Base-by-base conservation (phyloP, 768 basidiomycete genomes). In the Amanita thiersii region DNA sequence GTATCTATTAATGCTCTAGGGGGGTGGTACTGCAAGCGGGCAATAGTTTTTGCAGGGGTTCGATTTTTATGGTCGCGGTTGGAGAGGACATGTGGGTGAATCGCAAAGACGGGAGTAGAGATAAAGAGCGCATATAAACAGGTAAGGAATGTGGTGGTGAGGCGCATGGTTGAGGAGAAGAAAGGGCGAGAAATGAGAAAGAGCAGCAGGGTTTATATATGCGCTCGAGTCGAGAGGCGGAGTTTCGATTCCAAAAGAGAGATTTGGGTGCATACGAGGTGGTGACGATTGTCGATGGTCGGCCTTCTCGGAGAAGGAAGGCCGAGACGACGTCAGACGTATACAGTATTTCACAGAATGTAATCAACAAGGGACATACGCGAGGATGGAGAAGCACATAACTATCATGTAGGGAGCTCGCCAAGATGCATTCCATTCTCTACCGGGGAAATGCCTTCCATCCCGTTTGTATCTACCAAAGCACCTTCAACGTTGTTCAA, bases 401-500 rank as follows among this genome's bases (percentile, higher is more conserved):
- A 35, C 12, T 7, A 35, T 14, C 19, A 20, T 17, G 6, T 15
- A 35, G 19, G 15, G 15, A 9, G 33, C 6, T 6, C 7, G 6
- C 33, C 19, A 35, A 9, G 19, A 30, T 14, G 14, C 29, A 14
- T 9, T 30, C 47, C 41, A 46, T 48, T 19, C 25, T 42, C 7
- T 9, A 34, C 46, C 2, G 55, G 51, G 15, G 60, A 52, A 12
- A 51, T 50, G 2, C 47, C 40, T 19, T 50, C 52, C 52, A 53
- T 53, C 14, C 46, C 46, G 24, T 49, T 46, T 28, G 50, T 48
- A 45, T 59, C 51, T 26, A 63, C 54, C 15, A 65, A 50, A 5
- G 57, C 61, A 18, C 55, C 59, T 49, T 67, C 60, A 9, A 63
- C 53, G 23, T 63, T 51, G 31, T 49, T 51, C 46, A 55, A 54